These are phyloP conservation scores for Populus pruinosa DNA, from an alignment of 345 rosid genomes.

Conservation along the genomic window DNA sequence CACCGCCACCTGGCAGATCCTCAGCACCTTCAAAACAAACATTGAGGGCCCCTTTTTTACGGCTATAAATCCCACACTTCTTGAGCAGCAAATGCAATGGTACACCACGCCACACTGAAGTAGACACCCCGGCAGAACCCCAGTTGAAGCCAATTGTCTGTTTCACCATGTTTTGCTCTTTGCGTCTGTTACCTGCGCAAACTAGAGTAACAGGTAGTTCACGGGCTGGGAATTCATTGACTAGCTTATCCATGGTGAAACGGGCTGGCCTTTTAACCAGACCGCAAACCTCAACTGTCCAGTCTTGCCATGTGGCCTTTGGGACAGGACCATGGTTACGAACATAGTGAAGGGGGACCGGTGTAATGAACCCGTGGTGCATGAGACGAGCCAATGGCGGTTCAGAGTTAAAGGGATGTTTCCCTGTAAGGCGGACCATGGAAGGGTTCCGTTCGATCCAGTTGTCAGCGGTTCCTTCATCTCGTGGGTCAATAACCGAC, in stretches of 20 bases:
- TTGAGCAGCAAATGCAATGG: constrained; percentile 57
- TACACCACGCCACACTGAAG: constrained; percentile 83
- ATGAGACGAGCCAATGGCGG: constrained; percentile 72
- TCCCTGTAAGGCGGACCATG: constrained; percentile 93
- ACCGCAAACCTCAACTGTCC: constrained; percentile 79
- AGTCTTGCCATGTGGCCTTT: constrained; percentile 54
- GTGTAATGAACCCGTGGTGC: constrained; percentile 96
- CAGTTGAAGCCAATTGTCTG: constrained; percentile 89
- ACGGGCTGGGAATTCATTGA: constrained; percentile 52
- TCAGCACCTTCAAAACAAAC: constrained; percentile 96
- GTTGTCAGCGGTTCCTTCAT: constrained; percentile 66
- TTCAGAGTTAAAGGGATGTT: constrained; percentile 91
- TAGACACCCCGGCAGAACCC: constrained; percentile 83
- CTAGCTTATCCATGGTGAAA: constrained; percentile 79
- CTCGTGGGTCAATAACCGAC: constrained; percentile 58
- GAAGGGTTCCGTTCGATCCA: constrained; percentile 82
- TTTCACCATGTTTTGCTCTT: constrained; percentile 88
- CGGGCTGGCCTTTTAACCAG: constrained; percentile 57
- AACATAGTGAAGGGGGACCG: constrained; percentile 88
- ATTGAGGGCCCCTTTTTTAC: constrained; percentile 60
- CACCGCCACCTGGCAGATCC: constrained; percentile 93
- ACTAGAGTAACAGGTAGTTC: constrained; percentile 80
- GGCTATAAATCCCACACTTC: constrained; percentile 61
- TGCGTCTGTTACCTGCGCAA: constrained; percentile 91
- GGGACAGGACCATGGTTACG: constrained; percentile 92